phyloP scores from a whole-genome alignment of 1,284 basidiomycete species.

The Cutaneotrichosporon sp. region DNA sequence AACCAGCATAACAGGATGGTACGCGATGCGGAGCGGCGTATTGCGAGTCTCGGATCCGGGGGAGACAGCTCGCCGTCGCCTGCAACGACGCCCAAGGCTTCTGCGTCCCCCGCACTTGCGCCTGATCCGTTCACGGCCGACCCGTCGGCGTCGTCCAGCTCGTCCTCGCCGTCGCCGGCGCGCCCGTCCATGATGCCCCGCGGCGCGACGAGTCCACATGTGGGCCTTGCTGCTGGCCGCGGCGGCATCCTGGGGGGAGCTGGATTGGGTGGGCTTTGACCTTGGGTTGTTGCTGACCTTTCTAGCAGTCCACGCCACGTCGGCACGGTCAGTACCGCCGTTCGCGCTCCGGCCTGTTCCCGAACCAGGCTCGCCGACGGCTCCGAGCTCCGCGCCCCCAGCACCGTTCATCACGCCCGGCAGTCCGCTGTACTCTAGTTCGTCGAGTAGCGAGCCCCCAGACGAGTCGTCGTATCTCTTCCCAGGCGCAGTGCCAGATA shows the following conservation, averaged over 20 bases:
- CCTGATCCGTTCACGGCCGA: not conserved
- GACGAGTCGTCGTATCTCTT: constrained; percentile 32
- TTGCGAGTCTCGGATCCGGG: constrained; percentile 7
- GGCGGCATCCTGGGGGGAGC: constrained; percentile 2
- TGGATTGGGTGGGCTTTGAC: constrained; percentile 5
- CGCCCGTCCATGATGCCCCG: not conserved
- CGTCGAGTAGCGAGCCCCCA: constrained; percentile 30
- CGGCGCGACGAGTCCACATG: not conserved
- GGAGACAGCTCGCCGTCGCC: not conserved
- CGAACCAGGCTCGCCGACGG: not conserved
- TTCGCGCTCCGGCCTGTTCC: constrained; percentile 30
- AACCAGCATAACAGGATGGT: constrained; percentile 43
- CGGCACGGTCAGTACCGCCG: constrained; percentile 26
- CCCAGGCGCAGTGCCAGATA: constrained; percentile 34
- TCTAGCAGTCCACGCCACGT: constrained; percentile 11
- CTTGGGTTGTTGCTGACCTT: not conserved
- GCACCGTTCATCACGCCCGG: constrained; percentile 3
- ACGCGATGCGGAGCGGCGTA: constrained; percentile 39
- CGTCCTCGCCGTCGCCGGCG: not conserved
- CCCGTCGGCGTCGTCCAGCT: not conserved
- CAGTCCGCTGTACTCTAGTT: constrained; percentile 29
- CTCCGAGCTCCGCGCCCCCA: constrained; percentile 1
- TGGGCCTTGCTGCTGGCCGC: constrained; percentile 6
- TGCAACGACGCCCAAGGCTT: constrained; percentile 1
- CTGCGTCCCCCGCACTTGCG: not conserved